Percentiles rank a stretch among this genome's conserved stretches.
Conservation (phyloP, 768 basidiomycete genomes). For the Hysterangium stoloniferum region DNA sequence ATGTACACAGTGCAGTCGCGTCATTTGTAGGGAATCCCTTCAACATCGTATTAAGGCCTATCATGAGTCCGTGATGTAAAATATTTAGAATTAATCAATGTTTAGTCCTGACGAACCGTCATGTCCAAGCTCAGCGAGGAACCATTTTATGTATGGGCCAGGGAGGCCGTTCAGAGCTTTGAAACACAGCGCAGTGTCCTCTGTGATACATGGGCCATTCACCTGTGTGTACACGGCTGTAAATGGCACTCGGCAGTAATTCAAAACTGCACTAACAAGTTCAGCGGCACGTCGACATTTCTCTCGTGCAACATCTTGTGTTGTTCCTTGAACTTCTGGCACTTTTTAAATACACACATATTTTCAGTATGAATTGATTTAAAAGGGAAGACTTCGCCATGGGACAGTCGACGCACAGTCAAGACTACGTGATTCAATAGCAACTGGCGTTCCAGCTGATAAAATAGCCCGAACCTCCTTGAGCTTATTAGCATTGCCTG, state of each 20-base stretch:
- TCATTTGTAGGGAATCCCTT: slow-evolving; percentile 66
- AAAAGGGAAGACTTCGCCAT: background rate
- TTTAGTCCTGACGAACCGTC: slow-evolving; percentile 44
- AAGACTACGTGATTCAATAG: slow-evolving; percentile 68
- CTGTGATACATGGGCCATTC: slow-evolving; percentile 59
- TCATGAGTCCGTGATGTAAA: background rate
- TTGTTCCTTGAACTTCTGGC: slow-evolving; percentile 93
- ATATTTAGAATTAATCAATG: background rate
- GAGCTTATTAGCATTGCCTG: slow-evolving; percentile 90
- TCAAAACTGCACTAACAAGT: slow-evolving; percentile 37
- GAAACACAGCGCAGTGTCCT: slow-evolving; percentile 93
- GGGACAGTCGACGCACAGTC: slow-evolving; percentile 53
- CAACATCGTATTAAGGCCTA: slow-evolving; percentile 77
- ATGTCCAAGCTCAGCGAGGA: slow-evolving; percentile 75
- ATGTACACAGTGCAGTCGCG: slow-evolving; percentile 91
- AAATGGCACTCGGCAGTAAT: background rate
- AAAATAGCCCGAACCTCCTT: slow-evolving; percentile 83
- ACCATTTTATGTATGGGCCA: slow-evolving; percentile 95
- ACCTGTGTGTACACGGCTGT: slow-evolving; percentile 23
- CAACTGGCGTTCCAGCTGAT: slow-evolving; percentile 57
- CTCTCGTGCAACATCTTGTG: slow-evolving; percentile 78
- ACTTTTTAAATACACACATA: slow-evolving; percentile 39
- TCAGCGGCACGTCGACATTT: slow-evolving; percentile 86
- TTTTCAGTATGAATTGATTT: background rate
- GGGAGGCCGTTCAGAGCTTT: slow-evolving; percentile 85